Evolutionary conservation across 352 stramenopile species (phyloP).

Genomic region (Plasmopara viticola): DNA sequence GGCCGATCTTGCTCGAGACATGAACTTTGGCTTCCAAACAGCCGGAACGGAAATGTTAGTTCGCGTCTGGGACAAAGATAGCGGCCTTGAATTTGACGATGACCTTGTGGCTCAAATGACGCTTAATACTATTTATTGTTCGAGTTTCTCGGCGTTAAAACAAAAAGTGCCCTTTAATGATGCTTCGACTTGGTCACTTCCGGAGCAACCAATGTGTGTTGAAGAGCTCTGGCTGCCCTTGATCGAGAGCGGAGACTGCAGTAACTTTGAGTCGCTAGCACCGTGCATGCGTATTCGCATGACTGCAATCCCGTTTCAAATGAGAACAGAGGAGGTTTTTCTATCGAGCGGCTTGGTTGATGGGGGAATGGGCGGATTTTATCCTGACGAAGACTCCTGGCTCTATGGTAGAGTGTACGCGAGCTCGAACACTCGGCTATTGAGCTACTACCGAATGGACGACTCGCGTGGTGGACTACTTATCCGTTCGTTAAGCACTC

Average conservation of each 20-base stretch:
- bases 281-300: constrained; percentile 72
- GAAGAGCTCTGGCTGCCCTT: constrained; percentile 76
- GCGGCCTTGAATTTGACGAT: constrained; percentile 82
- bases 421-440: constrained; percentile 50
- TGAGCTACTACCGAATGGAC: constrained; percentile 79
- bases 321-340: constrained; percentile 60
- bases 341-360: constrained; percentile 39
- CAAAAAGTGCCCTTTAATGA: constrained; percentile 45
- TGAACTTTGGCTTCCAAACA: constrained; percentile 82
- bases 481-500: constrained; percentile 52
- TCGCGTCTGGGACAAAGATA: constrained; percentile 70
- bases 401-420: constrained; percentile 70
- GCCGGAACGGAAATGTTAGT: constrained; percentile 74
- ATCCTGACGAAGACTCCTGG: constrained; percentile 44
- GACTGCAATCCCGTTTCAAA: constrained; percentile 68
- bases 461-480: constrained; percentile 56
- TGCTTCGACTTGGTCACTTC: constrained; percentile 58
- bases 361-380: constrained; percentile 72
- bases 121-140: constrained; percentile 80
- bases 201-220: constrained; percentile 59
- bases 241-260: constrained; percentile 25
- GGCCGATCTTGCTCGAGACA: constrained; percentile 48
- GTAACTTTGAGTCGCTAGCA: constrained; percentile 10
- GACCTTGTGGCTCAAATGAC: constrained; percentile 71
- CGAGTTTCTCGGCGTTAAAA: constrained; percentile 43